Conservation (phyloP, 441 rosid genomes). For the Erodium trifolium region DNA sequence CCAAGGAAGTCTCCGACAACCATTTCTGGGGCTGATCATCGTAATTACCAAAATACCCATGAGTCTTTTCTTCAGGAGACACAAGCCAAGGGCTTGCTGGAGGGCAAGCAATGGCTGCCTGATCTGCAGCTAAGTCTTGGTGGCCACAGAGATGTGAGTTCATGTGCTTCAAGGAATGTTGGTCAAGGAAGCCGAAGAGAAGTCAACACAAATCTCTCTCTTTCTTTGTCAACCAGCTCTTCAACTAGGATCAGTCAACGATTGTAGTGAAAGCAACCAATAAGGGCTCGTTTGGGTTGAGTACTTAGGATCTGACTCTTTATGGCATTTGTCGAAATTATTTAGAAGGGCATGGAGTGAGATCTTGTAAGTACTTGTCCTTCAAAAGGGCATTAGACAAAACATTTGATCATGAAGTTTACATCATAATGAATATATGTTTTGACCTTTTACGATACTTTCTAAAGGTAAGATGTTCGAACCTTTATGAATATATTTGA, state of each 20-base stretch:
- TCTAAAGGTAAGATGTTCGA: too few relatives aligned
- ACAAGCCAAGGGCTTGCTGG: slow-evolving; percentile 2
- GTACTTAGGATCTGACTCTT: slow-evolving; percentile 46
- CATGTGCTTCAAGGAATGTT: too few relatives aligned
- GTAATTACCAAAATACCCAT: not conserved
- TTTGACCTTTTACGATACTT: too few relatives aligned
- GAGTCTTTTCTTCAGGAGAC: not conserved
- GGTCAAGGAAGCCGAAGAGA: slow-evolving; percentile 21
- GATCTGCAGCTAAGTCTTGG: slow-evolving; percentile 44
- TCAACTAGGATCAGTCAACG: slow-evolving; percentile 1
- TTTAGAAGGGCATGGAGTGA: slow-evolving; percentile 19
- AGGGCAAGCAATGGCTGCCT: slow-evolving; percentile 13
- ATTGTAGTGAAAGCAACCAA: slow-evolving; percentile 10
- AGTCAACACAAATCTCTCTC: slow-evolving; percentile 39
- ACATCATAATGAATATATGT: too few relatives aligned
- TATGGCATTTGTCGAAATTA: not conserved
- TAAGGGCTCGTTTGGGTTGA: slow-evolving; percentile 29
- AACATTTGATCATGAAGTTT: not conserved
- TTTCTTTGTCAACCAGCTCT: slow-evolving; percentile 31
- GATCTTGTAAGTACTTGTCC: slow-evolving; percentile 48
- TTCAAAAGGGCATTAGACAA: slow-evolving; percentile 3
- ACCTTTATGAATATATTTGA: too few relatives aligned
- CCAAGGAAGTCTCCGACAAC: slow-evolving; percentile 25
- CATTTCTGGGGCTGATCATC: not conserved
- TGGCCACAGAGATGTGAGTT: not conserved